Evolutionary conservation across 2,329 filamentous ascomycete species (phyloP), one percentile per base, ranked within the genome.

Genomic region (Coniella vitis): DNA sequence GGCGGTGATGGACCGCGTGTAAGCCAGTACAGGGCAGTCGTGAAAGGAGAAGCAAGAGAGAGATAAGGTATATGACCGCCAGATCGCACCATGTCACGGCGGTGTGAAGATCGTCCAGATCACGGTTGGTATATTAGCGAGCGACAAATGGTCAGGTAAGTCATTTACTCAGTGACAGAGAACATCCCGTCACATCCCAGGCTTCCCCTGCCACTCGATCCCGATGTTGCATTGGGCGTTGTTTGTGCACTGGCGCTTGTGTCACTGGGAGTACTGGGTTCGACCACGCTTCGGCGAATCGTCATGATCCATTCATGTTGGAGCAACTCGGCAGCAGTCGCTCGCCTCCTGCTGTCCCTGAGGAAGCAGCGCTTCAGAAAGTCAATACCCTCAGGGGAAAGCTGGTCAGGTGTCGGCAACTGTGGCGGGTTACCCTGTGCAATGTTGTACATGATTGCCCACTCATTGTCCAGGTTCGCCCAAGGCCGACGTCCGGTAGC

Each of bases 401-500:
- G 78, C 67, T 97, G 91, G 45, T 97, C 91, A 1, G 73, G 65
- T 1, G 80, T 76, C 2, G 93, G 93, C 48, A 96, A 75, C 63
- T 89, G 85, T 5, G 93, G 93, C 42, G 90, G 87, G 60, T 96
- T 95, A 56, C 93, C 93, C 64, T 95, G 91, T 1, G 93, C 93
- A 61, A 98, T 98, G 72, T 97, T 97, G 76, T 96, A 98, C 93
- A 98, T 98, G 70, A 98, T 97, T 37, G 93, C 93, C 90, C 90
- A 98, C 67, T 98, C 93, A 63, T 98, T 98, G 71, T 98, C 93
- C 40, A 97, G 81, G 56, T 85, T 89, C 21, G 90, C 89, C 93
- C 93, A 98, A 1, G 93, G 93, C 14, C 91, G 83, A 54, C 90
- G 81, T 17, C 93, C 93, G 0, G 93, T 98, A 3, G 89, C 89